These are phyloP conservation scores for Botrytis pseudocinerea DNA, from an alignment of 2,329 filamentous ascomycete genomes.

Conservation along the genomic window DNA sequence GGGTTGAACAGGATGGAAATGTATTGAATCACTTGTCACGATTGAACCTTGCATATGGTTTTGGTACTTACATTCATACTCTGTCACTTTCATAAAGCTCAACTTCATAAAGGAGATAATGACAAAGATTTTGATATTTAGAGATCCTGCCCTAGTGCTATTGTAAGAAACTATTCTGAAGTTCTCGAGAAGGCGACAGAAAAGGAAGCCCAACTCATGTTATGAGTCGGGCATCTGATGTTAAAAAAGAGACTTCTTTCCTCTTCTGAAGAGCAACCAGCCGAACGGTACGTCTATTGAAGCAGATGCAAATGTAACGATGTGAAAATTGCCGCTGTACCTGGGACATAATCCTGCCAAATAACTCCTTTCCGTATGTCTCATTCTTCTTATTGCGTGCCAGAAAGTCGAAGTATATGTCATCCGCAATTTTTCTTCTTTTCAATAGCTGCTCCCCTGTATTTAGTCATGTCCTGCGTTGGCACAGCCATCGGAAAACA, in stretches of 20 bases:
- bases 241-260: neutral
- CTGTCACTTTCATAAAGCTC: neutral
- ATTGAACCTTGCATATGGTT: neutral
- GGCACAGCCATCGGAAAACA: too few species aligned
- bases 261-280: neutral
- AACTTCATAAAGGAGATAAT: neutral
- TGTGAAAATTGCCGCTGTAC: neutral
- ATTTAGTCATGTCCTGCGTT: too few species aligned
- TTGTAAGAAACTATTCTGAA: neutral
- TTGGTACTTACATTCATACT: neutral
- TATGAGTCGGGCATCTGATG: neutral
- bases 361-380: neutral
- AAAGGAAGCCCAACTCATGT: neutral
- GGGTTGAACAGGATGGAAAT: neutral
- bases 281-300: neutral
- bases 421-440: neutral
- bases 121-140: slow-evolving; percentile 1
- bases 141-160: neutral
- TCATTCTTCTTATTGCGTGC: neutral
- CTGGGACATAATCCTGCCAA: too few species aligned
- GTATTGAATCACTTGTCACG: neutral
- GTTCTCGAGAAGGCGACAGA: neutral
- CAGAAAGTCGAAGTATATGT: neutral
- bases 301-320: neutral
- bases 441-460: neutral